Conservation (phyloP, 2,329 filamentous ascomycete species). For the Fonsecaea erecta region DNA sequence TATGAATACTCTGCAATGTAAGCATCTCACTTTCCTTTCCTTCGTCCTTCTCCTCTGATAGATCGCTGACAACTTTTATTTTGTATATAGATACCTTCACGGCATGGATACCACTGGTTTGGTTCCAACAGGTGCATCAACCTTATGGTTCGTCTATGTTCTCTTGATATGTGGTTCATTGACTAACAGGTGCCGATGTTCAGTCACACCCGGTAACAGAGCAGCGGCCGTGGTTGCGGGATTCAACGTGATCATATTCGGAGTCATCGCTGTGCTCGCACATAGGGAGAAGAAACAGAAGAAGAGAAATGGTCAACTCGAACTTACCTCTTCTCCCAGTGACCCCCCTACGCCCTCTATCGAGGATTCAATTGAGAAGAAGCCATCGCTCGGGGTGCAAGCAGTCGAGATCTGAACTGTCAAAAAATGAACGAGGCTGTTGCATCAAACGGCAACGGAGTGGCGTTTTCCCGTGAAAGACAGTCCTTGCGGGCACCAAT, state of each 20-base stretch:
- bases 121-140: slow-evolving; percentile 32
- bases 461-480: too few species aligned
- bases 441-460: too few species aligned
- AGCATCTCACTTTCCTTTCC: slow-evolving; percentile 5
- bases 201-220: slow-evolving; percentile 29
- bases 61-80: slow-evolving; percentile 6
- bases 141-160: slow-evolving; percentile 23
- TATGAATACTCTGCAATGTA: slow-evolving; percentile 32
- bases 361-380: neutral
- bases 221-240: slow-evolving; percentile 25
- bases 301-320: slow-evolving; percentile 17
- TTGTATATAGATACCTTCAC: slow-evolving; percentile 24
- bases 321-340: neutral
- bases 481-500: too few species aligned
- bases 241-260: slow-evolving; percentile 26
- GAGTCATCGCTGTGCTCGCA: slow-evolving; percentile 16
- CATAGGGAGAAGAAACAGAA: slow-evolving; percentile 25
- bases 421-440: too few species aligned
- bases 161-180: neutral
- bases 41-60: neutral
- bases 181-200: neutral
- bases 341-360: neutral
- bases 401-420: slow-evolving; percentile 10
- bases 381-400: neutral
- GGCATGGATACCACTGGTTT: slow-evolving; percentile 31